Percentiles rank a stretch among this genome's conserved stretches.
Evolutionary conservation across 176 grass and related monocot species (phyloP).

Genomic region (Paspalum vaginatum): DNA sequence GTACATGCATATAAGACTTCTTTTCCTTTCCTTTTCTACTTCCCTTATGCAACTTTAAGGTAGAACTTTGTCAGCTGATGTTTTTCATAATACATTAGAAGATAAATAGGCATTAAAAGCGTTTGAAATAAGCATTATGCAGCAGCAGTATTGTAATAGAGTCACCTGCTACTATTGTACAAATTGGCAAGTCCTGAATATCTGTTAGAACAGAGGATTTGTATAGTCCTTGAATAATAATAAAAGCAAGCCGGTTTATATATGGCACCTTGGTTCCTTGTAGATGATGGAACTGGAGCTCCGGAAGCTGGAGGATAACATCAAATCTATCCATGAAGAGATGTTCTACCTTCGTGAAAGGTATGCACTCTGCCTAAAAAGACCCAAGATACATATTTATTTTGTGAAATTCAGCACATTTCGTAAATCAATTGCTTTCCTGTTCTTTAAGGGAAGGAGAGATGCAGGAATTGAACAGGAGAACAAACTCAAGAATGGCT

Average conservation of each 20-base stretch:
- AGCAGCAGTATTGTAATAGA: background rate
- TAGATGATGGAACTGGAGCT: slow-evolving; percentile 73
- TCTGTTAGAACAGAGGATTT: background rate
- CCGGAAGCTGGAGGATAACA: slow-evolving; percentile 64
- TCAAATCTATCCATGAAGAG: slow-evolving; percentile 72
- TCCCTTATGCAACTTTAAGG: background rate
- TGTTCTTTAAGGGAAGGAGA: slow-evolving; percentile 68
- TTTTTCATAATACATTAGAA: background rate
- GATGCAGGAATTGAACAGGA: slow-evolving; percentile 89
- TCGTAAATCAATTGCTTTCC: background rate
- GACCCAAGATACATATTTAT: background rate
- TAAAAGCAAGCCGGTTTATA: background rate
- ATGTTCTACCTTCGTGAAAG: slow-evolving; percentile 75
- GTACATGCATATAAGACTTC: background rate
- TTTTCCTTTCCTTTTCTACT: background rate
- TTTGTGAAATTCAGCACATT: background rate
- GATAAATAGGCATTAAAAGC: background rate
- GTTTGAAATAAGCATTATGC: background rate
- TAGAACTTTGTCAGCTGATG: background rate
- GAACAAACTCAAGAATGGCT: slow-evolving; percentile 68
- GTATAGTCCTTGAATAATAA: background rate
- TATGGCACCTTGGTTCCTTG: background rate
- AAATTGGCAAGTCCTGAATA: background rate
- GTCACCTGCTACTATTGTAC: background rate
- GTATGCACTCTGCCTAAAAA: slow-evolving; percentile 18